Evolutionary conservation across 2,329 filamentous ascomycete species (phyloP).

Genomic region (Karstenula rhodostoma): DNA sequence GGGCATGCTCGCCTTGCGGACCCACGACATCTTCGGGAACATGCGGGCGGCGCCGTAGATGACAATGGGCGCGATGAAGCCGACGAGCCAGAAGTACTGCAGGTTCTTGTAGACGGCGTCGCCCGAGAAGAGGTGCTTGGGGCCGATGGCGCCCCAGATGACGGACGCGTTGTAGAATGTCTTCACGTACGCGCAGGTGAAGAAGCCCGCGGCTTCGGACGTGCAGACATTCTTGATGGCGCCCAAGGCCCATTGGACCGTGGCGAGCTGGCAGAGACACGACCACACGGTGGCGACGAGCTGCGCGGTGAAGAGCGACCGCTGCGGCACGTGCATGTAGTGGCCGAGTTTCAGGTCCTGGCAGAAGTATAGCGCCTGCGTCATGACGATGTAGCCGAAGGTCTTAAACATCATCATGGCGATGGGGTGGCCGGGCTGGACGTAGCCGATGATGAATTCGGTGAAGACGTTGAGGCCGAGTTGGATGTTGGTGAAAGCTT

Average conservation of each 20-base stretch:
- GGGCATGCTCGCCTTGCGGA: slow-evolving; percentile 66
- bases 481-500: slow-evolving; percentile 70
- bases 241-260: slow-evolving; percentile 4
- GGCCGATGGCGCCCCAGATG: slow-evolving; percentile 73
- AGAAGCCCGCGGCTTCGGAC: slow-evolving; percentile 56
- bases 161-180: slow-evolving; percentile 73
- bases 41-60: slow-evolving; percentile 60
- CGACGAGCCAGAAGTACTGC: slow-evolving; percentile 67
- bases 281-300: slow-evolving; percentile 56
- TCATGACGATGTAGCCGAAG: slow-evolving; percentile 31
- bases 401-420: slow-evolving; percentile 66
- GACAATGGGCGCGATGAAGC: slow-evolving; percentile 61
- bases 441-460: slow-evolving; percentile 70
- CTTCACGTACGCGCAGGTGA: slow-evolving; percentile 66
- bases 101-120: slow-evolving; percentile 69
- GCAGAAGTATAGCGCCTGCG: slow-evolving; percentile 1
- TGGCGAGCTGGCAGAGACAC: slow-evolving; percentile 23
- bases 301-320: slow-evolving; percentile 61
- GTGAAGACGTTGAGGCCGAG: slow-evolving; percentile 71
- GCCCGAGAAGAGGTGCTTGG: slow-evolving; percentile 69
- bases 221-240: slow-evolving; percentile 12
- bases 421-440: slow-evolving; percentile 73
- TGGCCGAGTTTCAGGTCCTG: slow-evolving; percentile 28
- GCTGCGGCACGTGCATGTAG: slow-evolving; percentile 60
- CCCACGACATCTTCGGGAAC: slow-evolving; percentile 56